Percentiles rank a stretch among this genome's conserved stretches.
Evolutionary conservation across 2,329 filamentous ascomycete genomes (phyloP).

Genomic region (Sporothrix pseudoabietina): DNA sequence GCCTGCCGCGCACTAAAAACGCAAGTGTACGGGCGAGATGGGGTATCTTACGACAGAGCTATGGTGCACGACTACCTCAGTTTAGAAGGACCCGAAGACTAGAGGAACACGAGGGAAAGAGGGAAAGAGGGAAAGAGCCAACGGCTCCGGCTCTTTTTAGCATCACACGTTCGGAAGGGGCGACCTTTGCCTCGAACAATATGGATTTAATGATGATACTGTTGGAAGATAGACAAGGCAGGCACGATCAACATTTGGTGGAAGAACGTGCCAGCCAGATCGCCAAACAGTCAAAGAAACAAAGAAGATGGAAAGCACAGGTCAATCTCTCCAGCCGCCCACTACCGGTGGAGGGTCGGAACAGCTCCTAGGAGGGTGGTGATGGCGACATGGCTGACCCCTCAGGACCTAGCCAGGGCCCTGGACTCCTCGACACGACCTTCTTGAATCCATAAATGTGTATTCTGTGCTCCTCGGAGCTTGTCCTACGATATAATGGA

Average conservation of each 20-base stretch:
- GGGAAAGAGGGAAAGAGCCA: background rate
- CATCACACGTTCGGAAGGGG: background rate
- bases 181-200: background rate
- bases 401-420: background rate
- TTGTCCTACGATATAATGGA: background rate
- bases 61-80: conserved; percentile 2
- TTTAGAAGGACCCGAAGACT: background rate
- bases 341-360: conserved; percentile 16
- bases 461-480: conserved; percentile 12
- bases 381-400: conserved; percentile 14
- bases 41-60: background rate
- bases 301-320: background rate
- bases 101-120: background rate
- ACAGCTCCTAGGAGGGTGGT: background rate
- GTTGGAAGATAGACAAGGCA: background rate
- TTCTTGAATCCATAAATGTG: background rate
- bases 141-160: background rate
- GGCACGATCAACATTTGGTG: background rate
- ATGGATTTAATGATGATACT: background rate
- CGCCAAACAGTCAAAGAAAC: background rate
- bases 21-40: background rate
- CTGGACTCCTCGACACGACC: background rate
- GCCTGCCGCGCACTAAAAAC: conserved; percentile 12
- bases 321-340: background rate
- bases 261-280: background rate